Evolutionary conservation across 2,329 filamentous ascomycete species (phyloP), one percentile per base, ranked within the genome.

Genomic region (Penicillium sp.): DNA sequence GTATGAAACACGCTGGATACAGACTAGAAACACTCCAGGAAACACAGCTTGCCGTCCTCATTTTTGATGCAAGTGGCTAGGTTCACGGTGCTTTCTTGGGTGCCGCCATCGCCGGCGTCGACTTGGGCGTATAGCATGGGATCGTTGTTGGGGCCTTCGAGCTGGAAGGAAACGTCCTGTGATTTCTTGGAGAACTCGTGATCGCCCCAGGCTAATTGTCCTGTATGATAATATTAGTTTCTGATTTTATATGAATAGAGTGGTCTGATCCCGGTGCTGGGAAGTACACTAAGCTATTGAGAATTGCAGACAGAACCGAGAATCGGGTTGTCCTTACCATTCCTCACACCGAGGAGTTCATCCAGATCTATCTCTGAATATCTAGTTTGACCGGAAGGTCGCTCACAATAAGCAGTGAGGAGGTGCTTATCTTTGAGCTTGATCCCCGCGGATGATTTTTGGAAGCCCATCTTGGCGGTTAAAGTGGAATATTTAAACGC

Each of bases 351-450:
- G 2, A 66, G 36, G 19, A 65, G 48, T 1, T 44, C 22, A 40
- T 66, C 54, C 30, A 66, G 44, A 48, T 66, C 58, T 25, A 66
- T 40, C 37, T 66, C 63, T 12, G 63, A 65, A 25, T 65, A 65
- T 5, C 8, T 44, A 2, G 61, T 44, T 36, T 65, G 53, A 1
- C 63, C 63, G 0, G 57, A 41, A 3, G 53, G 59, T 4, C 56
- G 54, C 10, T 53, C 38, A 22, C 63, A 66, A 44, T 66, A 61
- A 35, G 63, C 62, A 17, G 53, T 53, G 14, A 66, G 57, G 43
- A 65, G n/a, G 33, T 66, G 63, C 4, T 57, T 44, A 19, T 62
- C 45, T 41, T 58, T 64, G 37, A 65, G 46, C 30, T 61, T 43
- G 25, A 66, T 58, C 46, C 58, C 44, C 55, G 53, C 60, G 10